These are phyloP conservation scores for Coemansia sp. DNA, from an alignment of 192 early-diverging fungal species.

Conservation along the genomic window DNA sequence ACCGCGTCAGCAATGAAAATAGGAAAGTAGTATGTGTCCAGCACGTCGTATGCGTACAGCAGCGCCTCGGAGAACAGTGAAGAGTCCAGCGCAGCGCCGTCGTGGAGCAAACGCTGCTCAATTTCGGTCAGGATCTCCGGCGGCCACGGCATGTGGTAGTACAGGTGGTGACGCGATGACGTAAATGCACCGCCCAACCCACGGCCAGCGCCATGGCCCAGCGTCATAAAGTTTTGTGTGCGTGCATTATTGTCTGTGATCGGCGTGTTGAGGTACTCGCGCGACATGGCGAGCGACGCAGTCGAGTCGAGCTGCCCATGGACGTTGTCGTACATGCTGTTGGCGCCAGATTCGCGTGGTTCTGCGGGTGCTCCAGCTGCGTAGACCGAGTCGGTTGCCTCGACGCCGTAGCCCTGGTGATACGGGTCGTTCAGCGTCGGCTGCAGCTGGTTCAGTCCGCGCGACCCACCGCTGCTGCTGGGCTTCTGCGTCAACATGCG, in stretches of 20 bases:
- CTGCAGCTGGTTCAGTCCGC: slow-evolving; percentile 12
- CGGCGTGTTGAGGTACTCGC: slow-evolving; percentile 39
- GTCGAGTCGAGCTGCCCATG: slow-evolving; percentile 35
- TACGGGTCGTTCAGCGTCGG: slow-evolving; percentile 46
- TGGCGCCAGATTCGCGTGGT: slow-evolving; percentile 13
- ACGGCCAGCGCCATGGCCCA: slow-evolving; percentile 14
- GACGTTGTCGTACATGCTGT: slow-evolving; percentile 30
- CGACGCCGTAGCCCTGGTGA: slow-evolving; percentile 51
- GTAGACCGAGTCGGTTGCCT: slow-evolving; percentile 35
- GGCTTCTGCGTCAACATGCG: slow-evolving; percentile 52
- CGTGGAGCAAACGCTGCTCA: slow-evolving; percentile 45
- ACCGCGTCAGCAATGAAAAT: slow-evolving; percentile 50
- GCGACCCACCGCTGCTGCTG: slow-evolving; percentile 11
- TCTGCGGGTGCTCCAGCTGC: slow-evolving; percentile 4
- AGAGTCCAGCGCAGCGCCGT: slow-evolving; percentile 45
- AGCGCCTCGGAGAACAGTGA: slow-evolving; percentile 46
- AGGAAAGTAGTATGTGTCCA: slow-evolving; percentile 55
- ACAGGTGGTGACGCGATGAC: slow-evolving; percentile 33
- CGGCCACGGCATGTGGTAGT: slow-evolving; percentile 57
- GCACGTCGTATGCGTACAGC: slow-evolving; percentile 51
- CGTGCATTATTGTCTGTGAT: slow-evolving; percentile 16
- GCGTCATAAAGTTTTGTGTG: slow-evolving; percentile 16
- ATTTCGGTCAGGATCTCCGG: slow-evolving; percentile 54
- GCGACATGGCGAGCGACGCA: slow-evolving; percentile 43
- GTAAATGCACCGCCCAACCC: slow-evolving; percentile 26